These are phyloP conservation scores for Saccharomyces hybrid DNA, from an alignment of 1,139 yeast genomes.

Conservation along the genomic window DNA sequence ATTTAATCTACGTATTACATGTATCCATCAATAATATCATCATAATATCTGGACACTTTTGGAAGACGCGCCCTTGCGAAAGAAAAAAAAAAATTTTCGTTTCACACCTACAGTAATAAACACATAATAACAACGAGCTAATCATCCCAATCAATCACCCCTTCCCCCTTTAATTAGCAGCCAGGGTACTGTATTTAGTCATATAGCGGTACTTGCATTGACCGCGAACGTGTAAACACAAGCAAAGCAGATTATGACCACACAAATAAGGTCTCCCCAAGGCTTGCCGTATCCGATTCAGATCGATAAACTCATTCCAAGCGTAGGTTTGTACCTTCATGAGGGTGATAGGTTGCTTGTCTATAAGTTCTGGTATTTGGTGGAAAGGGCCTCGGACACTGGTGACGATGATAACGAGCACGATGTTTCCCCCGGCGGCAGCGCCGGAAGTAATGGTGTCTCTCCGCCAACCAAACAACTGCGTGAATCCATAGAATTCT, in stretches of 20 bases:
- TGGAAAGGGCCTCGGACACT: conserved; percentile 22
- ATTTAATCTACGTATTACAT: neutral
- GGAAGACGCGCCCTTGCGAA: neutral
- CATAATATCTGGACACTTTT: neutral
- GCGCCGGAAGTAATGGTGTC: neutral
- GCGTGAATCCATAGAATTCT: conserved; percentile 33
- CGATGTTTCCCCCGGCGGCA: neutral
- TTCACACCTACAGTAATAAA: neutral
- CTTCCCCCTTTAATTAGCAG: neutral
- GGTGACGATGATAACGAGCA: conserved; percentile 1
- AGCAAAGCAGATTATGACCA: conserved; percentile 18
- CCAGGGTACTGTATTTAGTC: neutral
- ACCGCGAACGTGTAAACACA: neutral
- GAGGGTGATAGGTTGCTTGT: conserved; percentile 30
- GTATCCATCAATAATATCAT: neutral
- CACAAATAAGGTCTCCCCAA: conserved; percentile 27
- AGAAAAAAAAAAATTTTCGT: neutral
- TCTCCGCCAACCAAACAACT: conserved; percentile 15
- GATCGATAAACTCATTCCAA: conserved; percentile 26
- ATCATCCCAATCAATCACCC: neutral
- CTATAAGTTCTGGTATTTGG: conserved; percentile 31
- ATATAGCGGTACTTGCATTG: neutral
- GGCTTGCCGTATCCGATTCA: conserved; percentile 33
- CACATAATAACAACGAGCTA: neutral
- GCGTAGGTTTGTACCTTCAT: conserved; percentile 23